Evolutionary conservation across 176 grass and related monocot genomes (phyloP), one percentile per base, ranked within the genome.

Genomic region (Aegilops sharonensis): DNA sequence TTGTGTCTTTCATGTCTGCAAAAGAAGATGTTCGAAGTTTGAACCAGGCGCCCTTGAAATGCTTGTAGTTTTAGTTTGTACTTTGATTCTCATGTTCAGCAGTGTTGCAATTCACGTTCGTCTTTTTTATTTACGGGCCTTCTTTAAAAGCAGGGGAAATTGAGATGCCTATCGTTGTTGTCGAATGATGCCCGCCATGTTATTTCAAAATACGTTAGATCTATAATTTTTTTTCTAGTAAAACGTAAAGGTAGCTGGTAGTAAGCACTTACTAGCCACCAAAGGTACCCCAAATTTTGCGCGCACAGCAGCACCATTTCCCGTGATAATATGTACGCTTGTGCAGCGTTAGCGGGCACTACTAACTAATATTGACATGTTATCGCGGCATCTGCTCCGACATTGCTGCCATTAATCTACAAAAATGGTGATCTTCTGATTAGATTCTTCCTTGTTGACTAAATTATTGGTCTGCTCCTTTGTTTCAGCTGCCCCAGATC

Each of bases 401-500:
- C 50, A 54, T 29, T 47, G 32, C 69, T 61, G 34, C 56, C 3
- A 72, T 73, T 54, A 47, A 73, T 87, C 36, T 47, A 47, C 66
- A 60, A 23, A 1, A 1, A 27, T 60, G 40, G 36, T 68, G 42
- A 67, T 56, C 59, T 10, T 7, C 32, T 29, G 74, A 79, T 67
- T 59, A 48, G 43, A 42, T 73, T 36, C 36, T 68, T 35, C 8
- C 15, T 18, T 11, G 25, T 0, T 24, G 34, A 75, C 65, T 60
- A 74, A 68, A 65, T 54, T 45, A 66, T 9, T 56, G 24, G 30
- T 42, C 43, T 47, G 43, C 11, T 12, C 43, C 73, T 30, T 39
- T 75, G 68, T 84, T 87, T 80, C 75, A 87, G 80, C 75, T 25
- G 57, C 89, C 29, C 60, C 89, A 75, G 74, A 75, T 90, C 75